These are phyloP conservation scores for Ichthyophthirius multifiliis DNA, from an alignment of 169 alveolate species.

Conservation along the genomic window DNA sequence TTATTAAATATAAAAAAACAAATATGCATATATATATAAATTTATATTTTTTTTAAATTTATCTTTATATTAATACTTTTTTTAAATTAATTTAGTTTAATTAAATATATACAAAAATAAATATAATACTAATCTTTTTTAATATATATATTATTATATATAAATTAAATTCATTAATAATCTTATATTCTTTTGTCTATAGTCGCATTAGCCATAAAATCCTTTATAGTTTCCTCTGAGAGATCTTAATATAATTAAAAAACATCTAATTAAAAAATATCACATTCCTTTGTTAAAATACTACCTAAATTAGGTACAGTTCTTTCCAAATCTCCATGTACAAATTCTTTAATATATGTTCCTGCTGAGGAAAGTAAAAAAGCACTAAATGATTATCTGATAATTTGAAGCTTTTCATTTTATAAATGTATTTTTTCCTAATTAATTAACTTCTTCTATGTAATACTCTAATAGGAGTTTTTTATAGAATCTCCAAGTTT, in stretches of 20 bases:
- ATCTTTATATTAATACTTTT: no score
- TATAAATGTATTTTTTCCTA: constrained; percentile 65
- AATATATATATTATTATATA: no score
- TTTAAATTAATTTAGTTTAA: no score
- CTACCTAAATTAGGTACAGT: constrained; percentile 73
- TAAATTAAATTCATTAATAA: no score
- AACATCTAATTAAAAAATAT: constrained; percentile 78
- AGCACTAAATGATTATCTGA: constrained; percentile 60
- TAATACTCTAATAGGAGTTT: constrained; percentile 80
- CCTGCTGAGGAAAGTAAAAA: constrained; percentile 76
- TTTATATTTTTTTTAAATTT: no score
- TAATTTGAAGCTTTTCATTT: constrained; percentile 50
- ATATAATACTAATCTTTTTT: no score
- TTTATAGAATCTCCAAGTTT: constrained; percentile 52
- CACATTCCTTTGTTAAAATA: constrained; percentile 59
- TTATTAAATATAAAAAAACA: no score
- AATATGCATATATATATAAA: no score
- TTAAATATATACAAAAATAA: no score
- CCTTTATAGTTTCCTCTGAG: constrained; percentile 8
- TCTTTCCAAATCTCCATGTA: constrained; percentile 81
- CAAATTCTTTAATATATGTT: constrained; percentile 82
- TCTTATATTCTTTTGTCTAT: no score
- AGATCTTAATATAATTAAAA: constrained; percentile 5
- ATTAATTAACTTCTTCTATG: constrained; percentile 75
- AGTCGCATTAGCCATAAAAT: not conserved